Conservation (phyloP, 2,329 filamentous ascomycete genomes). For the Raffaelea albimanens region DNA sequence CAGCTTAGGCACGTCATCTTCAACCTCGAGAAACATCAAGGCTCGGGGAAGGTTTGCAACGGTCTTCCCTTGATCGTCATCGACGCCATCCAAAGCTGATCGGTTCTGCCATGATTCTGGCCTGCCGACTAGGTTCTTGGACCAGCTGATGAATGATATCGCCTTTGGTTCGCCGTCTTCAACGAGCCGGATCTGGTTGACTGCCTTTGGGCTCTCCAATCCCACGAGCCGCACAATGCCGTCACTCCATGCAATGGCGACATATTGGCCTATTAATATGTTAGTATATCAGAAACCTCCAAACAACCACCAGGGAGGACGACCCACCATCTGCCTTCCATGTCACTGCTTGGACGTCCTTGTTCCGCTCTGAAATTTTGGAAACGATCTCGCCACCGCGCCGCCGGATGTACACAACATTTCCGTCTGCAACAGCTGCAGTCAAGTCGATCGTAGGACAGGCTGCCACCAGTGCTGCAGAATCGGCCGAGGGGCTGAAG, state of each 20-base stretch:
- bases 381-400: constrained; percentile 61
- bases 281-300: too few relatives aligned
- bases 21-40: constrained; percentile 65
- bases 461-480: constrained; percentile 54
- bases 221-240: constrained; percentile 68
- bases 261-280: constrained; percentile 52
- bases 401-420: constrained; percentile 62
- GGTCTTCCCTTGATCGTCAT: constrained; percentile 17
- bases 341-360: constrained; percentile 37
- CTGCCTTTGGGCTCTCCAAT: constrained; percentile 70
- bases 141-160: constrained; percentile 47
- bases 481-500: constrained; percentile 41
- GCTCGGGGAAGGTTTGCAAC: constrained; percentile 57
- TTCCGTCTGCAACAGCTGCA: constrained; percentile 60
- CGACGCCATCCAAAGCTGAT: constrained; percentile 18
- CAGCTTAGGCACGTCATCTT: constrained; percentile 66
- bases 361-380: constrained; percentile 32
- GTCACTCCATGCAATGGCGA: constrained; percentile 79
- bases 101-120: constrained; percentile 20
- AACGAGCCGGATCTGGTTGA: constrained; percentile 58
- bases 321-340: constrained; percentile 61
- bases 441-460: constrained; percentile 81
- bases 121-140: constrained; percentile 31
- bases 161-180: constrained; percentile 23
- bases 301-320: too few relatives aligned